Conservation (phyloP, 2,329 filamentous ascomycete species). For the Emmonsia crescens region DNA sequence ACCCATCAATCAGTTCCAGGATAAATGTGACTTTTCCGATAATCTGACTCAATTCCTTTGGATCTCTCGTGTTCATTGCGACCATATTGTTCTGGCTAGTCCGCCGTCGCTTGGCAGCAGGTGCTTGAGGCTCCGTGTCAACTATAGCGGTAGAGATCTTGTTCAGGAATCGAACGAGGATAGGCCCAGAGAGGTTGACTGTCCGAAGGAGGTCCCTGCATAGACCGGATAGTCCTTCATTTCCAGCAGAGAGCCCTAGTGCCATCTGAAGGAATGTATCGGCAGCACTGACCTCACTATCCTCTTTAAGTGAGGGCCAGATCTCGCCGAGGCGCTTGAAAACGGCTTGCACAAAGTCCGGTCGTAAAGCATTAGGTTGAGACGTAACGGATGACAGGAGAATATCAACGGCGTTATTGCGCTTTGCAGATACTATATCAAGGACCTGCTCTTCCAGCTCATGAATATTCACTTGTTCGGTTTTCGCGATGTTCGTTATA, state of each 20-base stretch:
- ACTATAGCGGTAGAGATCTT: slow-evolving; percentile 59
- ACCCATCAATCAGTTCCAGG: slow-evolving; percentile 75
- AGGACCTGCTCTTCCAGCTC: slow-evolving; percentile 46
- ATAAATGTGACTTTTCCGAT: slow-evolving; percentile 75
- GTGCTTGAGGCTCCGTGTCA: slow-evolving; percentile 59
- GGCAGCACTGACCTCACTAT: slow-evolving; percentile 27
- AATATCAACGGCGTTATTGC: slow-evolving; percentile 46
- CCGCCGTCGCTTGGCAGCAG: slow-evolving; percentile 66
- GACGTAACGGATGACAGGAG: slow-evolving; percentile 43
- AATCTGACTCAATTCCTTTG: slow-evolving; percentile 54
- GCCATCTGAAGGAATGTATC: slow-evolving; percentile 34
- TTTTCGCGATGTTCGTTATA: slow-evolving; percentile 39
- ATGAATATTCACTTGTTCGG: slow-evolving; percentile 37
- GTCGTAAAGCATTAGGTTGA: slow-evolving; percentile 33
- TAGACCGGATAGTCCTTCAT: slow-evolving; percentile 22
- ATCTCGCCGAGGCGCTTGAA: slow-evolving; percentile 60
- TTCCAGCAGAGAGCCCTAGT: slow-evolving; percentile 19
- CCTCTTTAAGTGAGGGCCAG: slow-evolving; percentile 47
- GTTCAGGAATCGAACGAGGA: slow-evolving; percentile 61
- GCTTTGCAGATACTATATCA: slow-evolving; percentile 43
- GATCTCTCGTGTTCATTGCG: slow-evolving; percentile 50
- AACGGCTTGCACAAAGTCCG: slow-evolving; percentile 50
- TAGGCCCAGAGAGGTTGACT: slow-evolving; percentile 61
- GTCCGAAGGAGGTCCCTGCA: slow-evolving; percentile 58
- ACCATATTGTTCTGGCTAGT: slow-evolving; percentile 62